Conservation (phyloP, 2,329 filamentous ascomycete genomes). For the Arthroderma uncinatum region DNA sequence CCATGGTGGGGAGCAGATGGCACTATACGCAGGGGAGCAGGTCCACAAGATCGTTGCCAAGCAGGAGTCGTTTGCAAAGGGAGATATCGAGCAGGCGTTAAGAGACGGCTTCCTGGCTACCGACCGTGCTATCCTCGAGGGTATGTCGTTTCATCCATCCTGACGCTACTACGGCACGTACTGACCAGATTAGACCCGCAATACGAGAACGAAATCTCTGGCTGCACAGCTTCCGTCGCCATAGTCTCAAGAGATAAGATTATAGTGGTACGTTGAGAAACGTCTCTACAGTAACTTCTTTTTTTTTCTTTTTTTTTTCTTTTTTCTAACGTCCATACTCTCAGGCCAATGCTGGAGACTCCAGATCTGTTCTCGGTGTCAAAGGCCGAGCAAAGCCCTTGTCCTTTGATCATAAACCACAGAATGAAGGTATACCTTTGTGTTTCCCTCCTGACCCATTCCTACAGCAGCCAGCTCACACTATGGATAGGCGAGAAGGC, state of each 20-base stretch:
- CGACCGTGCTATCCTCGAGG: constrained; percentile 87
- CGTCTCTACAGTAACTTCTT: too few species aligned
- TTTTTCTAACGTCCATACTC: constrained; percentile 16
- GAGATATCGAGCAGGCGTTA: constrained; percentile 86
- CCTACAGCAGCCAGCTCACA: neutral
- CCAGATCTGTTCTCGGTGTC: constrained; percentile 84
- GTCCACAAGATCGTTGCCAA: constrained; percentile 90
- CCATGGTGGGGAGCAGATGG: constrained; percentile 93
- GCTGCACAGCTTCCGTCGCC: constrained; percentile 88
- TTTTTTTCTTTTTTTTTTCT: constrained; percentile 10
- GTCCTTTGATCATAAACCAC: constrained; percentile 98
- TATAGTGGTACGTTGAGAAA: constrained; percentile 73
- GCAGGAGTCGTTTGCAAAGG: constrained; percentile 84
- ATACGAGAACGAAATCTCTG: constrained; percentile 96
- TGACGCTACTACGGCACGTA: neutral
- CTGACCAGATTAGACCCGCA: constrained; percentile 58
- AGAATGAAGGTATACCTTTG: constrained; percentile 67
- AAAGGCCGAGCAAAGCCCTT: constrained; percentile 95
- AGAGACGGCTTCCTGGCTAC: constrained; percentile 97
- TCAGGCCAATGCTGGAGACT: constrained; percentile 96
- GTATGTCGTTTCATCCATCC: constrained; percentile 42
- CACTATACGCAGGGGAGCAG: constrained; percentile 80
- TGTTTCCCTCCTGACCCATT: neutral
- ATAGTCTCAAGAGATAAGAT: constrained; percentile 86
- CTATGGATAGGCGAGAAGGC: constrained; percentile 71